A percentile compares a stretch with the other conserved stretches of the same genome.
These are phyloP conservation scores for Ceriops zippeliana DNA, from an alignment of 345 rosid genomes.

Conservation along the genomic window DNA sequence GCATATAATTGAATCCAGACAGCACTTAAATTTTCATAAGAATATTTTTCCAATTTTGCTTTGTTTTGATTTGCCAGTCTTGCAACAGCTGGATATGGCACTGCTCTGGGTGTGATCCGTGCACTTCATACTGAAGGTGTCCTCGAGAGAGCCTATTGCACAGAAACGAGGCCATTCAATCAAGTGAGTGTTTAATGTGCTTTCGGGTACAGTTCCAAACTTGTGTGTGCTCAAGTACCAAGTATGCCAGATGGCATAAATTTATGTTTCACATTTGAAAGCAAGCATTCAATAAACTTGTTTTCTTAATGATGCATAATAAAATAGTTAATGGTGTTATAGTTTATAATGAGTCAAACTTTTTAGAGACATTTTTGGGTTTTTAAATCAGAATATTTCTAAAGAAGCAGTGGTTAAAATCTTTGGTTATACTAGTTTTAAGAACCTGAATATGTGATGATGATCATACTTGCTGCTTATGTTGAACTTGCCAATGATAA, in stretches of 20 bases:
- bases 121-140: constrained; percentile 66
- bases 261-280: no score
- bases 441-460: not conserved
- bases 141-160: constrained; percentile 82
- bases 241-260: no score
- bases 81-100: constrained; percentile 98
- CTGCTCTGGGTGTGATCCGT: constrained; percentile 91
- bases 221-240: not conserved
- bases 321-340: no score
- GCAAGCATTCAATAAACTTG: no score
- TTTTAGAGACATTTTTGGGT: no score
- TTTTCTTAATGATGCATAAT: no score
- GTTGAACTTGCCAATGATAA: not conserved
- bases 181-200: constrained; percentile 46
- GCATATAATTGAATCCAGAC: constrained; percentile 1
- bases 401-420: no score
- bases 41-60: not conserved
- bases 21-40: not conserved
- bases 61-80: constrained; percentile 46
- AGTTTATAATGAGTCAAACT: no score
- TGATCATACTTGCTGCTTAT: not conserved
- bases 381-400: no score
- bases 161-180: constrained; percentile 97
- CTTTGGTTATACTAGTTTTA: not conserved
- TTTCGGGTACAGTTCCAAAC: not conserved